Percentiles rank a stretch among this genome's conserved stretches.
These are phyloP conservation scores for Phytophthora litchii DNA, from an alignment of 352 stramenopile genomes.

Conservation along the genomic window DNA sequence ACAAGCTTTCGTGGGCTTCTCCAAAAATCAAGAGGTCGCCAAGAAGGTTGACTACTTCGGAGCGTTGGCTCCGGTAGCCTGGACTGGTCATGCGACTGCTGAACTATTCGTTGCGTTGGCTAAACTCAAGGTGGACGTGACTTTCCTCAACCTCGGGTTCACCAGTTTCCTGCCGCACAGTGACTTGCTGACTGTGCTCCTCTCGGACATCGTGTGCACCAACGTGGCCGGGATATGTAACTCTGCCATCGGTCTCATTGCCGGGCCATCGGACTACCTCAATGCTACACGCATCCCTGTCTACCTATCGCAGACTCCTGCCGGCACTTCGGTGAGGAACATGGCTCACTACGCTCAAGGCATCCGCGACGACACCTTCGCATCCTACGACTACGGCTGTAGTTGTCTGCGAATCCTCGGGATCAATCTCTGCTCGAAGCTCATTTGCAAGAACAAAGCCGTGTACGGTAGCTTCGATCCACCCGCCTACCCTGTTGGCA, in stretches of 20 bases:
- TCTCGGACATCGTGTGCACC: constrained; percentile 47
- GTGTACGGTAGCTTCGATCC: constrained; percentile 52
- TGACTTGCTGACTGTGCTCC: constrained; percentile 22
- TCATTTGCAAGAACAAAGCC: constrained; percentile 60
- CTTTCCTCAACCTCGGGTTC: constrained; percentile 39
- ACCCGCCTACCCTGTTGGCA: constrained; percentile 24
- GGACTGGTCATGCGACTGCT: constrained; percentile 36
- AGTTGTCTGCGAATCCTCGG: constrained; percentile 41
- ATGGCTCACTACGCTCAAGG: constrained; percentile 58
- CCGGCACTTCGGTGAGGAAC: constrained; percentile 63
- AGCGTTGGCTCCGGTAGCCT: constrained; percentile 55
- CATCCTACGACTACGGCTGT: constrained; percentile 63
- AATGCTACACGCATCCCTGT: constrained; percentile 61
- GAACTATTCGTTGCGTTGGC: constrained; percentile 43
- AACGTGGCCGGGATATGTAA: constrained; percentile 50
- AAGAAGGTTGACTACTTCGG: constrained; percentile 56
- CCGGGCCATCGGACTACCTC: constrained; percentile 48
- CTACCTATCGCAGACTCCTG: constrained; percentile 60
- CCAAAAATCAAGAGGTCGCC: constrained; percentile 55
- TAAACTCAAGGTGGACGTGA: constrained; percentile 45
- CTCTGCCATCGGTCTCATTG: constrained; percentile 48
- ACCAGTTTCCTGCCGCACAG: constrained; percentile 44
- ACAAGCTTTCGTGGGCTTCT: constrained; percentile 65
- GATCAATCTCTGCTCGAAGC: constrained; percentile 40
- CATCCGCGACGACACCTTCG: constrained; percentile 60